Base-by-base conservation (phyloP, 495 filamentous ascomycete species). In the Talaromyces stipitatus region DNA sequence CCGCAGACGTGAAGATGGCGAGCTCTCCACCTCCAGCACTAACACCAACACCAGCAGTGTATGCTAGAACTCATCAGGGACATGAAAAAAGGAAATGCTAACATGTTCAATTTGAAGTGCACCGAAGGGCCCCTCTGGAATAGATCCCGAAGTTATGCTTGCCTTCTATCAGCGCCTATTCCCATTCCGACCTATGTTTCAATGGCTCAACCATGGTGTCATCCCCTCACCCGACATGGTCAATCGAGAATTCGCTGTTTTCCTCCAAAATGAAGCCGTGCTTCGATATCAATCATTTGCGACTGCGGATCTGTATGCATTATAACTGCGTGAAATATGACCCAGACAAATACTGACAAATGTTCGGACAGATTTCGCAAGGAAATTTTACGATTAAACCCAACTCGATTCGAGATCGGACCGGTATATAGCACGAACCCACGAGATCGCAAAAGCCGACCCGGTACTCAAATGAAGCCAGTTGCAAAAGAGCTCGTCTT, bases 121-220 rank as follows among this genome's bases (percentile, higher is more conserved):
- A 48, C 56, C 26, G 54, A 68, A 62, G 33, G 54, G 22, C 56
- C 64, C 67, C n/a, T 59, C 68, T 2, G 67, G 71, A 50, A 86
- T 87, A 1, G 89, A 95, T 61, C 82, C 88, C 6, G 89, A 91
- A 62, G 77, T 92, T 12, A 87, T 97, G 84, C 81, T 88, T 57
- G 85, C 83, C 27, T 99, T 96, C 72, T 99, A 99, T 65, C 89
- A 95, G 66, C 90, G 94, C 38, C 82, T 97, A 33, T 97, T 97
- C 67, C 94, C 94, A 7, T 99, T 95, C 76, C 86, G 94, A 29
- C 86, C 89, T 61, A 84, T 97, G 23, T 97, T 97, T 73, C 92
- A 97, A 69, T 99, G 94, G 94, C 82, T 99, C 16, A 97, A 97
- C 66, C 94, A 99, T 69, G 89, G 88, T 46, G 85, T 91, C 26